These are phyloP conservation scores for Dicorynia guianensis DNA, from an alignment of 306 rosid species.

Conservation along the genomic window DNA sequence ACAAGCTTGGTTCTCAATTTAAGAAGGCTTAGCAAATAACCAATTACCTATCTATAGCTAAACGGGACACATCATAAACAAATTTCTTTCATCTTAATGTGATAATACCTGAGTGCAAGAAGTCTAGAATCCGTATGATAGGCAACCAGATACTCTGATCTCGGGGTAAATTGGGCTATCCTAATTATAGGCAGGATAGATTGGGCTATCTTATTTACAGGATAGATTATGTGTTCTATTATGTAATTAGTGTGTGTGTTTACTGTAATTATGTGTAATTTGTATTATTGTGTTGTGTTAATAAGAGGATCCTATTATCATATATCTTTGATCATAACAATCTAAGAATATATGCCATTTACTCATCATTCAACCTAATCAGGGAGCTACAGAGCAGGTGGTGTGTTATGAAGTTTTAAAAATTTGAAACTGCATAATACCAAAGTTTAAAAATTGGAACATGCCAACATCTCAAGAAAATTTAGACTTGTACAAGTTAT, in stretches of 20 bases:
- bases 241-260: too few species aligned
- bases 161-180: too few species aligned
- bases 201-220: too few species aligned
- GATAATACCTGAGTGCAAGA: background rate
- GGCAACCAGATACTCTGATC: too few species aligned
- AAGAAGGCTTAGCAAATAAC: conserved; percentile 12
- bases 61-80: background rate
- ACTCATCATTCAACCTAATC: background rate
- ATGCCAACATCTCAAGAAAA: too few species aligned
- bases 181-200: too few species aligned
- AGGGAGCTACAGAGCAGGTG: background rate
- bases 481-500: too few species aligned
- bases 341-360: background rate
- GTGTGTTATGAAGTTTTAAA: background rate
- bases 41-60: background rate
- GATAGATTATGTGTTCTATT: too few species aligned
- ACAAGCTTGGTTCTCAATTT: background rate
- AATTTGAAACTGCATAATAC: background rate
- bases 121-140: background rate
- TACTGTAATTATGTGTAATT: too few species aligned
- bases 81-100: background rate
- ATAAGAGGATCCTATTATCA: background rate
- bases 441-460: background rate
- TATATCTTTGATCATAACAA: background rate
- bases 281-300: too few species aligned